phyloP scores from a whole-genome alignment of 805 yeast genomes.

The Pichia exigua region DNA sequence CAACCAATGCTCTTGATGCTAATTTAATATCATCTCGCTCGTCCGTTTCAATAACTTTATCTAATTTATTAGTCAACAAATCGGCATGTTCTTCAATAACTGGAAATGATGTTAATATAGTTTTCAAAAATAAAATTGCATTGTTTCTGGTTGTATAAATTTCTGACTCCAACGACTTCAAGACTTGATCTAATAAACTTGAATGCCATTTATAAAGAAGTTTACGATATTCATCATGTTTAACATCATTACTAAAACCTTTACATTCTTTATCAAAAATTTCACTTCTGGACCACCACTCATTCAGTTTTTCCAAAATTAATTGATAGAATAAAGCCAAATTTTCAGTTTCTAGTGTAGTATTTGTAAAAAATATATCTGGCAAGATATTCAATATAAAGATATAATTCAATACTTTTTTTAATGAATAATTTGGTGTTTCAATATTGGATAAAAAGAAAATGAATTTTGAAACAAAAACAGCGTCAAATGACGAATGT shows the following conservation, averaged over 20 bases:
- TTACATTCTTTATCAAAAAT: background rate
- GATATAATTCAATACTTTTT: background rate
- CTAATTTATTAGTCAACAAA: conserved; percentile 38
- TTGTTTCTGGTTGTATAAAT: conserved; percentile 78
- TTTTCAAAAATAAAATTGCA: conserved; percentile 68
- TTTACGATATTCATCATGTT: conserved; percentile 31
- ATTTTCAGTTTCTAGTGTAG: conserved; percentile 75
- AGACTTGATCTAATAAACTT: conserved; percentile 36
- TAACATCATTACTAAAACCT: background rate
- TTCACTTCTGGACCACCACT: conserved; percentile 28
- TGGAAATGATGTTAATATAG: conserved; percentile 54
- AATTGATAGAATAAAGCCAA: conserved; percentile 66
- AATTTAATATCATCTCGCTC: conserved; percentile 71
- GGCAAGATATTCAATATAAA: conserved; percentile 31
- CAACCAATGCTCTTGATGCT: conserved; percentile 65
- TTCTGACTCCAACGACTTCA: conserved; percentile 35
- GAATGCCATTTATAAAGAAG: conserved; percentile 50
- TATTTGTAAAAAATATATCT: conserved; percentile 51
- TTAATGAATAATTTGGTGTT: conserved; percentile 26
- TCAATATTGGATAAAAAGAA: conserved; percentile 37
- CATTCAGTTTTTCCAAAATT: conserved; percentile 34
- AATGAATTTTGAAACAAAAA: conserved; percentile 56
- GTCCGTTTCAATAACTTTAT: conserved; percentile 44
- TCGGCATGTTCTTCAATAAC: conserved; percentile 60
- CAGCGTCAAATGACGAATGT: conserved; percentile 79